Percentiles rank a stretch among this genome's conserved stretches.
phyloP scores from a whole-genome alignment of 2,329 filamentous ascomycete genomes.

The Cercospora citrullina region DNA sequence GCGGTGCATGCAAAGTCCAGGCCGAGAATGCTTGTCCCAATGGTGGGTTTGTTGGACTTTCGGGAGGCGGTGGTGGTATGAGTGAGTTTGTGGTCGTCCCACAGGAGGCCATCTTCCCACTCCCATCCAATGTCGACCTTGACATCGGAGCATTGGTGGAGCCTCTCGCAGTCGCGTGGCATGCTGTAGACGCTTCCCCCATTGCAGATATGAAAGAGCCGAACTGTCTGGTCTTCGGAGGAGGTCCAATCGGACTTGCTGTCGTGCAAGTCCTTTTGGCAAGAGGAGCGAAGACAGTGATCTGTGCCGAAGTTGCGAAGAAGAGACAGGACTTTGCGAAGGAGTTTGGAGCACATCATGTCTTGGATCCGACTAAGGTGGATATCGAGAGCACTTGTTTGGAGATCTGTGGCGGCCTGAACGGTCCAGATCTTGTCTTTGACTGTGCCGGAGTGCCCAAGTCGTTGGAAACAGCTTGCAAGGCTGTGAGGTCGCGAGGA shows the following conservation, averaged over 20 bases:
- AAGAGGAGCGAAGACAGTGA: conserved; percentile 55
- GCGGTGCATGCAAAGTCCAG: conserved; percentile 55
- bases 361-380: conserved; percentile 55
- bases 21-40: conserved; percentile 60
- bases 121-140: conserved; percentile 55
- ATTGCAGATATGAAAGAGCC: conserved; percentile 46
- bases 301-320: conserved; percentile 58
- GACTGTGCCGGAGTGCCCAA: conserved; percentile 63
- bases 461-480: conserved; percentile 45
- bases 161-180: conserved; percentile 65
- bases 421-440: conserved; percentile 60
- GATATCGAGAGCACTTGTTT: conserved; percentile 51
- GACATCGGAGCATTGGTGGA: conserved; percentile 63
- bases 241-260: conserved; percentile 62
- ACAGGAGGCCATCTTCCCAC: conserved; percentile 49
- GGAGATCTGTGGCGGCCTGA: conserved; percentile 49
- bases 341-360: conserved; percentile 57
- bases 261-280: conserved; percentile 60
- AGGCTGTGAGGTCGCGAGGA: conserved; percentile 54
- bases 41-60: conserved; percentile 50
- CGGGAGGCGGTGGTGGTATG: conserved; percentile 57
- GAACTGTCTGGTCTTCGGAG: conserved; percentile 58
- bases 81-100: conserved; percentile 56
- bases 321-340: conserved; percentile 54
- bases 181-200: conserved; percentile 56